Base-by-base conservation (phyloP, 2,329 filamentous ascomycete genomes). In the Cercospora nicotianae region DNA sequence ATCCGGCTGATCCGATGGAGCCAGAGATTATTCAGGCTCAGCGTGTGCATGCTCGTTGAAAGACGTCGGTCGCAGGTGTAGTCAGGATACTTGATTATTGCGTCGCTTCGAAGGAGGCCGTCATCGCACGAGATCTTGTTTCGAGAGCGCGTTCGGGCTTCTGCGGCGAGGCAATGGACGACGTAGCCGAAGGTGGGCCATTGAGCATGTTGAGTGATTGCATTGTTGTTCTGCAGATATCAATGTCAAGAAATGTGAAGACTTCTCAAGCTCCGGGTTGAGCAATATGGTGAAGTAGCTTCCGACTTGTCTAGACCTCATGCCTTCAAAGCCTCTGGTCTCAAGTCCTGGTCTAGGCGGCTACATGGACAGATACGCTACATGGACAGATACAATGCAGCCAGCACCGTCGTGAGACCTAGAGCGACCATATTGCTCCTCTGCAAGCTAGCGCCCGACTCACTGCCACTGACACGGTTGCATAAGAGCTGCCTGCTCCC, bases 21-120 rank as follows among this genome's bases (percentile, higher is more conserved):
- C 63, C 63, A 10, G 58, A 60, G 3, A 16, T 60, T 6, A 36
- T 60, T 16, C 58, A 60, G 58, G 30, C 20, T 23, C 58, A 60
- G 58, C 58, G 58, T 5, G 12, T 60, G 8, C 20, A 36, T 26
- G 45, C 45, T 51, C 20, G 45, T 1, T 51, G 45, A 23, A 26
- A 26, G 23, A 26, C 23, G 23, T 26, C 23, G 23, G 23, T 26
- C 23, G 23, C 23, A 26, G 23, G 23, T 26, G 23, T 26, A 26
- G 23, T 26, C 23, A 26, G 23, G 23, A 26, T 26, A 9, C 10
- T 23, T 23, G 12, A 6, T 26, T 23, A 2, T 48, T 48, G 42
- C 42, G 42, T 48, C 8, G 9, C 18, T 48, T 20, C 23, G 18
- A 3, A 48, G 4, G 18, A 23, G 20, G 20, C 10, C 10, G 2